Evolutionary conservation across 768 basidiomycete genomes (phyloP), one percentile per base, ranked within the genome.

Genomic region (Kwoniella sp.): DNA sequence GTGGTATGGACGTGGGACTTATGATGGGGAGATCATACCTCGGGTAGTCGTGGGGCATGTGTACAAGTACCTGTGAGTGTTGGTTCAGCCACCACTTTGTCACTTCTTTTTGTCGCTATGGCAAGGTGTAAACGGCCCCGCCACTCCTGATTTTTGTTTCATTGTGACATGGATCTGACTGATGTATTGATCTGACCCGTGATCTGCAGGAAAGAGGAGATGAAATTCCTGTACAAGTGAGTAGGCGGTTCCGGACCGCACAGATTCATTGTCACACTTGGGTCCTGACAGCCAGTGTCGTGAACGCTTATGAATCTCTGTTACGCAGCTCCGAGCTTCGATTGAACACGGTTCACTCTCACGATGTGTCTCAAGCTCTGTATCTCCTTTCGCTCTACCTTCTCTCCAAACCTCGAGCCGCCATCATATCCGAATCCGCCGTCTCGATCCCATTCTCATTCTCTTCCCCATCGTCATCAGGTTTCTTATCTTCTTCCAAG

Each of bases 201-300:
- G 15, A 44, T 44, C 8, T 25, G 24, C 61, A 77, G 72, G 36
- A 71, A 76, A n/a, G 74, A 79, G 44, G 76, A 79, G 50, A 79
- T 79, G 78, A 77, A 77, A 57, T 79, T 77, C 52, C 59, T 79
- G 21, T 69, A 79, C 70, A 76, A 76, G 73, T 75, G 48, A 57
- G 73, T 67, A 21, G 12, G 47, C 25, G 37, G 46, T 55, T 19
- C 48, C 40, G 19, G 13, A 13, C 33, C 13, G 33, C 33, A 33
- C 5, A 6, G 33, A 33, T 13, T 6, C 13, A 33, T 5, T 5
- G 13, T 6, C 55, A n/a, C n/a, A n/a, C n/a, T n/a, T n/a, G n/a
- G n/a, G n/a, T n/a, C n/a, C n/a, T n/a, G n/a, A n/a, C n/a, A n/a
- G n/a, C n/a, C n/a, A n/a, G n/a, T n/a, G n/a, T n/a, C n/a, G n/a